A percentile compares a stretch with the other conserved stretches of the same genome.
These are phyloP conservation scores for Hirsutella minnesotensis DNA, from an alignment of 2,329 filamentous ascomycete genomes.

Conservation along the genomic window DNA sequence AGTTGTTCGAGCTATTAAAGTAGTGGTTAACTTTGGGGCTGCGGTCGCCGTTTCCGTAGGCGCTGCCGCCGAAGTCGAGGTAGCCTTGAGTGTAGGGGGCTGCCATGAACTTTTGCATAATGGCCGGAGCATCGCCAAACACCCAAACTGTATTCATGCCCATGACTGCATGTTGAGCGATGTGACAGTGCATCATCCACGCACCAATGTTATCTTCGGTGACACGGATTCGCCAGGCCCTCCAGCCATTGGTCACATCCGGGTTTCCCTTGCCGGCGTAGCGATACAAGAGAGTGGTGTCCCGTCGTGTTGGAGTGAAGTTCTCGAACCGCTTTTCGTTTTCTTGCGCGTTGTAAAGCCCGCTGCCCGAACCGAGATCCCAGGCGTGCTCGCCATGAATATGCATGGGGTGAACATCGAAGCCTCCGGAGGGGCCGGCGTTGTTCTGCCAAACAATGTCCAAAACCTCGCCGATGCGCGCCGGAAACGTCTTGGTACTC, in stretches of 20 bases:
- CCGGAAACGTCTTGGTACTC: constrained; percentile 34
- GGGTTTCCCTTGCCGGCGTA: constrained; percentile 31
- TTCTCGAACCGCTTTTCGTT: constrained; percentile 27
- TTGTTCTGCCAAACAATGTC: constrained; percentile 38
- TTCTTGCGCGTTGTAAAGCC: constrained; percentile 34
- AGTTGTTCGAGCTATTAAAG: background rate
- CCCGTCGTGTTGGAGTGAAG: constrained; percentile 26
- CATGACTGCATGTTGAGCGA: constrained; percentile 46
- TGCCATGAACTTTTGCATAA: constrained; percentile 7
- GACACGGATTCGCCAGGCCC: constrained; percentile 42
- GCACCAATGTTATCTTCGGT: constrained; percentile 28
- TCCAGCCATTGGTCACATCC: constrained; percentile 38
- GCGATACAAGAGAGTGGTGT: constrained; percentile 42
- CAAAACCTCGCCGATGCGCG: constrained; percentile 40
- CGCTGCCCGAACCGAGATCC: constrained; percentile 41
- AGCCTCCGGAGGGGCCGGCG: constrained; percentile 18
- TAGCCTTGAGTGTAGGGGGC: constrained; percentile 25
- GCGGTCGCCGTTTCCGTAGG: constrained; percentile 23
- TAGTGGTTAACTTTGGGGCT: background rate
- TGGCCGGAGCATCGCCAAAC: constrained; percentile 11
- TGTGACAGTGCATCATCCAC: constrained; percentile 52
- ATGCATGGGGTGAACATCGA: constrained; percentile 36
- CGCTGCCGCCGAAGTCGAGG: constrained; percentile 28
- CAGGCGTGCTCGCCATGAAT: constrained; percentile 41
- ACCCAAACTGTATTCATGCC: constrained; percentile 16